Percentiles rank a stretch among this genome's conserved stretches.
Evolutionary conservation across 1,284 basidiomycete species (phyloP).

Genomic region (Cryptococcus maquisensis): DNA sequence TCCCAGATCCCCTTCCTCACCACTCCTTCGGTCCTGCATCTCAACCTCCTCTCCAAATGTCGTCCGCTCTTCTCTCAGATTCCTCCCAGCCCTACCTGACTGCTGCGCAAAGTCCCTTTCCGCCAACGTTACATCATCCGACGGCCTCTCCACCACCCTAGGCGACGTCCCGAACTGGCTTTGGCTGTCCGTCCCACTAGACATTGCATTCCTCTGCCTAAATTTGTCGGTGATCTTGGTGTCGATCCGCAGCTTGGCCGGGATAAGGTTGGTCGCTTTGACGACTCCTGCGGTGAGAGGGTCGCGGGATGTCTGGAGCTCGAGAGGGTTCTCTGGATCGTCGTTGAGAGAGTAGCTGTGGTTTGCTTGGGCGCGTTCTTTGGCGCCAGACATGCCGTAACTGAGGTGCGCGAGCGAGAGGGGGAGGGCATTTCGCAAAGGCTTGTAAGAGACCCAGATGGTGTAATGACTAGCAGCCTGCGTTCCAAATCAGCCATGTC

Average conservation of each 20-base stretch:
- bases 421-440: constrained; percentile 61
- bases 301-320: constrained; percentile 20
- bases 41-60: neutral
- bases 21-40: too few species aligned
- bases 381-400: constrained; percentile 49
- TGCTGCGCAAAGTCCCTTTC: constrained; percentile 11
- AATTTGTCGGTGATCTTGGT: too few species aligned
- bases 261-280: neutral
- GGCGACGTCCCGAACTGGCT: too few species aligned
- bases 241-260: neutral
- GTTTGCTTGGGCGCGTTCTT: constrained; percentile 24
- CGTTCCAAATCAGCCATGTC: neutral
- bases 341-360: constrained; percentile 23
- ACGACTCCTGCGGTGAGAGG: constrained; percentile 7
- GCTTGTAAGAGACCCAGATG: constrained; percentile 60
- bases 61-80: neutral
- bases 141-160: too few species aligned
- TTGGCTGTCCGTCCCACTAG: too few species aligned
- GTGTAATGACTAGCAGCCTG: constrained; percentile 65
- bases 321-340: constrained; percentile 2
- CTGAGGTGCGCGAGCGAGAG: constrained; percentile 70
- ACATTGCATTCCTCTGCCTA: too few species aligned
- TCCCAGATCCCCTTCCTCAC: too few species aligned
- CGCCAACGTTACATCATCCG: constrained; percentile 3
- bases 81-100: neutral